phyloP scores from a whole-genome alignment of 1,139 yeast genomes.

The Fermentozyma sake region DNA sequence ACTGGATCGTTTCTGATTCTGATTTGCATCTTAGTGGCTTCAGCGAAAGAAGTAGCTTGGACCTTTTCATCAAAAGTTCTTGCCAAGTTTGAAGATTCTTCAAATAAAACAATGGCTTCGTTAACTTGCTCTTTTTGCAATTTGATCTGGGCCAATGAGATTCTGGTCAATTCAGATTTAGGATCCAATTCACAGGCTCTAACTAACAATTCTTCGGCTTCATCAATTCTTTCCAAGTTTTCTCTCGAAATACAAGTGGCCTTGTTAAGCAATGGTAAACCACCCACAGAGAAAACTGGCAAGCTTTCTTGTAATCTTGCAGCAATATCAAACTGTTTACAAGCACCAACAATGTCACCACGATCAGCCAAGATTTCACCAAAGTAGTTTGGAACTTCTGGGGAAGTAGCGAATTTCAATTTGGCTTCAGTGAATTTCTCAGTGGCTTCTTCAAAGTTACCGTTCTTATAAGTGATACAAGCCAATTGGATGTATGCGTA shows the following conservation, averaged over 20 bases:
- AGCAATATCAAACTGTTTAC: slow-evolving; percentile 83
- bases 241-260: slow-evolving; percentile 70
- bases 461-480: slow-evolving; percentile 84
- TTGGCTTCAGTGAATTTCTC: slow-evolving; percentile 70
- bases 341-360: slow-evolving; percentile 68
- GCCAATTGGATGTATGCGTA: slow-evolving; percentile 91
- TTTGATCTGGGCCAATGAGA: slow-evolving; percentile 86
- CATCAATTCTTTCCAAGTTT: slow-evolving; percentile 48
- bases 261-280: slow-evolving; percentile 86
- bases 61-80: slow-evolving; percentile 84
- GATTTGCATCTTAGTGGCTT: slow-evolving; percentile 82
- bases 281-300: slow-evolving; percentile 66
- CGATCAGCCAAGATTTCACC: slow-evolving; percentile 91
- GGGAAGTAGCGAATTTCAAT: slow-evolving; percentile 74
- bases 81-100: slow-evolving; percentile 75
- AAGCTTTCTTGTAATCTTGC: slow-evolving; percentile 73
- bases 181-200: slow-evolving; percentile 84
- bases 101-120: slow-evolving; percentile 78
- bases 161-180: slow-evolving; percentile 81
- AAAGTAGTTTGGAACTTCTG: slow-evolving; percentile 91
- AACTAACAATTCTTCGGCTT: slow-evolving; percentile 65
- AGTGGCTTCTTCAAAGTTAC: slow-evolving; percentile 56
- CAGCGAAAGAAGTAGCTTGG: slow-evolving; percentile 90
- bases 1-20: slow-evolving; percentile 65
- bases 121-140: slow-evolving; percentile 78